Percentiles rank a stretch among this genome's conserved stretches.
These are phyloP conservation scores for Dactylellina cionopaga DNA, from an alignment of 2,329 filamentous ascomycete species.

Conservation along the genomic window DNA sequence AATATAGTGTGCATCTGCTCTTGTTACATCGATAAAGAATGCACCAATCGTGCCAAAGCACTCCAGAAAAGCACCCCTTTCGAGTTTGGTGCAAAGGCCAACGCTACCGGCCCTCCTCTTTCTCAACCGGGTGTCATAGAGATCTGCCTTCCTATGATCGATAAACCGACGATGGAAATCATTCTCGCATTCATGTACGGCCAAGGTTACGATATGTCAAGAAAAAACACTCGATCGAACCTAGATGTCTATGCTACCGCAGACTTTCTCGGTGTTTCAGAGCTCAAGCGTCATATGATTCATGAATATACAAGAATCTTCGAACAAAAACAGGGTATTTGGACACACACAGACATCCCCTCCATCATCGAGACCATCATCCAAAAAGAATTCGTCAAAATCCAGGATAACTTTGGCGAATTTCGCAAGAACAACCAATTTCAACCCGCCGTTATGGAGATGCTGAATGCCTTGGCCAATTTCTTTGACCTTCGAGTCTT, in stretches of 20 bases:
- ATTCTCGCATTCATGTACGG: constrained; percentile 31
- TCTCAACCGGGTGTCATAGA: not conserved
- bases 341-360: constrained; percentile 10
- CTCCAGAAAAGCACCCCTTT: not conserved
- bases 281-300: constrained; percentile 16
- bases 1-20: constrained; percentile 32
- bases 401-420: not conserved
- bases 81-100: not conserved
- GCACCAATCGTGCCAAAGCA: not conserved
- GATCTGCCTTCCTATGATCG: constrained; percentile 11
- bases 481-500: constrained; percentile 15
- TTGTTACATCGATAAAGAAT: constrained; percentile 17
- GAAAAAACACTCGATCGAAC: not conserved
- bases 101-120: not conserved
- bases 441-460: not conserved
- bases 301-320: constrained; percentile 17
- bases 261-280: constrained; percentile 3
- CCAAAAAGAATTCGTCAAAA: not conserved
- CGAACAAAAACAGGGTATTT: constrained; percentile 19
- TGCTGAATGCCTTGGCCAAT: constrained; percentile 18
- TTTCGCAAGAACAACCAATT: not conserved
- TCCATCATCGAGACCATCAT: constrained; percentile 22
- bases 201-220: constrained; percentile 4
- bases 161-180: constrained; percentile 2
- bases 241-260: constrained; percentile 6